Evolutionary conservation across 2,329 filamentous ascomycete species (phyloP), one percentile per base, ranked within the genome.

Genomic region (Colletotrichum karsti): DNA sequence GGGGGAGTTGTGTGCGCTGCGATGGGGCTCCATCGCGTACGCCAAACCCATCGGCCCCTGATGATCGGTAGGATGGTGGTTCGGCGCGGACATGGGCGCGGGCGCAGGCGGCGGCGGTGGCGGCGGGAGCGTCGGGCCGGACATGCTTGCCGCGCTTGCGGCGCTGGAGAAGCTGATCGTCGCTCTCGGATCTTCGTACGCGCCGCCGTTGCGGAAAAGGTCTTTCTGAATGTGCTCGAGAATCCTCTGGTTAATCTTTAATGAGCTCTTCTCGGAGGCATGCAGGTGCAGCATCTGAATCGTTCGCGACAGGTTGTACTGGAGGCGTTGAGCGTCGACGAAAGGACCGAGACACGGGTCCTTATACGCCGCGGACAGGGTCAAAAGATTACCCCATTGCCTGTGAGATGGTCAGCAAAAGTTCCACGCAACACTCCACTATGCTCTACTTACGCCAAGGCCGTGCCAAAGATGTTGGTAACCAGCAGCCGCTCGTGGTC

Each of bases 381-480:
- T 93, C 54, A 98, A 85, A 75, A 98, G 89, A 77, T 98, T 98
- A 66, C 96, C 95, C 84, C 97, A 99, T 93, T 99, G 96, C 6
- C 95, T 97, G 70, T 50, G 67, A 13, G 33, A 42, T 66, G 12
- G 55, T 61, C 26, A 30, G n/a, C n/a, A n/a, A n/a, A n/a, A n/a
- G 18, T 33, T 18, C 13, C 33, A 24, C 4, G 10, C 9, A 6
- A 24, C 13, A 8, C n/a, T 6, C 18, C 18, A 12, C 3, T 12
- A 20, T 4, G 20, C 7, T 24, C 5, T 7, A 90, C 93, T 89
- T 92, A 97, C 93, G 95, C 95, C 85, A 98, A 95, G 70, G 94
- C 92, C 18, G 95, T 98, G 58, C 95, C 95, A 80, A 97, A 97
- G 24, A 97, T 91, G 74, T 98, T 98, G n/a, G 95, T 98, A 62